Conservation (phyloP, 345 rosid species). For the Gossypium thurberi region DNA sequence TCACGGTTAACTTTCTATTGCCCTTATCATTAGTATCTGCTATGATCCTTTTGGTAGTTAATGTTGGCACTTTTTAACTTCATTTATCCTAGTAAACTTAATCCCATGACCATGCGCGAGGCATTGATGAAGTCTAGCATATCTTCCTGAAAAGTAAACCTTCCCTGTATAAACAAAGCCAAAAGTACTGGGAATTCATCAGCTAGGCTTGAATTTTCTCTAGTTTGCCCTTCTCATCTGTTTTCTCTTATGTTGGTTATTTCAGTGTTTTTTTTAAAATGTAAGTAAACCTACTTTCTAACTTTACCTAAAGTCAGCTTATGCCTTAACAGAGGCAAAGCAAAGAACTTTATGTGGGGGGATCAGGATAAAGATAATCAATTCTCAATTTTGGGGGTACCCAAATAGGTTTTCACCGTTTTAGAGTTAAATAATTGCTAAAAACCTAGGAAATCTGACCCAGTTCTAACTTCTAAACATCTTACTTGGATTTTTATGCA, state of each 20-base stretch:
- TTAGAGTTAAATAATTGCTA: too few relatives aligned
- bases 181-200: background rate
- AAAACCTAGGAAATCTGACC: background rate
- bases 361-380: too few relatives aligned
- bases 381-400: too few relatives aligned
- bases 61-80: background rate
- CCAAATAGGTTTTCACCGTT: too few relatives aligned
- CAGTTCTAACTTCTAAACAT: background rate
- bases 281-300: background rate
- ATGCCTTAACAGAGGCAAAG: background rate
- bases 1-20: background rate
- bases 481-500: background rate
- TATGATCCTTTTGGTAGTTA: background rate
- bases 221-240: background rate
- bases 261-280: background rate
- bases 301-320: too few relatives aligned
- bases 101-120: background rate
- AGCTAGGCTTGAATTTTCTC: constrained; percentile 7
- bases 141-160: background rate
- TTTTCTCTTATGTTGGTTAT: background rate
- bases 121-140: background rate
- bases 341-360: too few relatives aligned
- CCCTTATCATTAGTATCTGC: background rate
- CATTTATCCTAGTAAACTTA: background rate
- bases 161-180: background rate